Evolutionary conservation across 106 monocot genomes (phyloP).

Genomic region (Dendrobium officinale): DNA sequence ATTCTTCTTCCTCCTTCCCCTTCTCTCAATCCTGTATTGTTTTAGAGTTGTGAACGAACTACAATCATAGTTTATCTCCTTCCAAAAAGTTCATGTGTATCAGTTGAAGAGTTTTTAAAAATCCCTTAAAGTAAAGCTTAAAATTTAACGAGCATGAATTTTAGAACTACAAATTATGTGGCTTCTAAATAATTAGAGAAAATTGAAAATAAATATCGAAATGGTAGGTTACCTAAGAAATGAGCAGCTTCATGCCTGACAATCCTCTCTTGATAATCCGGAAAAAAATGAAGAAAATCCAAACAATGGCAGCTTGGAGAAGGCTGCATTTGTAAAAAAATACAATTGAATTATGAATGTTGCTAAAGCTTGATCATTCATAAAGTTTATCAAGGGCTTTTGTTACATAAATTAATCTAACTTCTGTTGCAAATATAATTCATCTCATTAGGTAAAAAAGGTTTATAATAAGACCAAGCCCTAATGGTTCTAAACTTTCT

Average conservation of each 20-base stretch:
- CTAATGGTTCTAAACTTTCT: background rate
- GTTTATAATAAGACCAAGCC: background rate
- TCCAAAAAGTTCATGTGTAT: no score
- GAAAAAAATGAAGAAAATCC: conserved; percentile 91
- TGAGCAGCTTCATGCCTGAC: conserved; percentile 95
- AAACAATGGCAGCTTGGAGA: conserved; percentile 87
- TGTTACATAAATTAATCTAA: background rate
- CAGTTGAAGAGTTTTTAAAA: no score
- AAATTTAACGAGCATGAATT: no score
- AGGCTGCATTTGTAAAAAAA: conserved; percentile 39
- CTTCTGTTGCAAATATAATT: background rate
- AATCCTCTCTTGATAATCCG: conserved; percentile 92
- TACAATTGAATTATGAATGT: background rate
- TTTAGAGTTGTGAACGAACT: no score
- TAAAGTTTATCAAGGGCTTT: background rate
- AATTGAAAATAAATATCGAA: background rate
- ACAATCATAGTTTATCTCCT: no score
- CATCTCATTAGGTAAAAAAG: background rate
- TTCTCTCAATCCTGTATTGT: no score
- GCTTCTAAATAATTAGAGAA: background rate
- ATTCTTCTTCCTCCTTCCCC: no score
- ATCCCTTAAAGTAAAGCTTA: no score
- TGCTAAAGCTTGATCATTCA: background rate
- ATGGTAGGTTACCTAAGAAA: conserved; percentile 63
- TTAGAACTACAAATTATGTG: background rate